A percentile compares a stretch with the other conserved stretches of the same genome.
Evolutionary conservation across 345 rosid genomes (phyloP).

Genomic region (Acer negundo): DNA sequence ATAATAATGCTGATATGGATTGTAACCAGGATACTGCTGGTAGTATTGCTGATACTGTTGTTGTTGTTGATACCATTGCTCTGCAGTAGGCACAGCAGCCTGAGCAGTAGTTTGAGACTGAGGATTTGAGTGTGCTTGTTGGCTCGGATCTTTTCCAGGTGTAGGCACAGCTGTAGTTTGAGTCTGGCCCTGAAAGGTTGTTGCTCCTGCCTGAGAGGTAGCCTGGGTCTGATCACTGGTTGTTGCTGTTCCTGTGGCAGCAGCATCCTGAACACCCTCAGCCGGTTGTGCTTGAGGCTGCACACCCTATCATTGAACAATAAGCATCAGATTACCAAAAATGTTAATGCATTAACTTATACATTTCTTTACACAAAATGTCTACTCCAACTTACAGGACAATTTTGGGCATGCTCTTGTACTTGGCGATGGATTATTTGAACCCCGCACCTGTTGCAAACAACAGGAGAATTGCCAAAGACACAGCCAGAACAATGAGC

Average conservation of each 20-base stretch:
- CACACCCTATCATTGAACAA: slow-evolving; percentile 47
- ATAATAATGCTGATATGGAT: slow-evolving; percentile 53
- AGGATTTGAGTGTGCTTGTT: slow-evolving; percentile 34
- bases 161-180: slow-evolving; percentile 33
- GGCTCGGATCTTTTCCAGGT: slow-evolving; percentile 39
- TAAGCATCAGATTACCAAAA: slow-evolving; percentile 6
- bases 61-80: slow-evolving; percentile 69
- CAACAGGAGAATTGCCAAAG: slow-evolving; percentile 72
- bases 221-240: slow-evolving; percentile 39
- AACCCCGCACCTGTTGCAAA: slow-evolving; percentile 64
- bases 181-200: slow-evolving; percentile 44
- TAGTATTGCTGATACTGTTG: slow-evolving; percentile 67
- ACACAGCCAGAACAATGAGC: slow-evolving; percentile 73
- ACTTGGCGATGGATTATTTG: slow-evolving; percentile 68
- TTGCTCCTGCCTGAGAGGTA: slow-evolving; percentile 37
- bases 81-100: slow-evolving; percentile 47
- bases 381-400: slow-evolving; percentile 59
- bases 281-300: slow-evolving; percentile 50
- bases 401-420: slow-evolving; percentile 75
- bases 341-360: background rate
- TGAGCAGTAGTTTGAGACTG: slow-evolving; percentile 41
- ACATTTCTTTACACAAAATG: background rate
- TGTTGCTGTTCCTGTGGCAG: slow-evolving; percentile 34
- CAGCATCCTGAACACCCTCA: slow-evolving; percentile 44
- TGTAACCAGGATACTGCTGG: slow-evolving; percentile 66